Evolutionary conservation across 208 protist genomes (phyloP), one percentile per base, ranked within the genome.

Genomic region (Acanthamoeba rhysodes): DNA sequence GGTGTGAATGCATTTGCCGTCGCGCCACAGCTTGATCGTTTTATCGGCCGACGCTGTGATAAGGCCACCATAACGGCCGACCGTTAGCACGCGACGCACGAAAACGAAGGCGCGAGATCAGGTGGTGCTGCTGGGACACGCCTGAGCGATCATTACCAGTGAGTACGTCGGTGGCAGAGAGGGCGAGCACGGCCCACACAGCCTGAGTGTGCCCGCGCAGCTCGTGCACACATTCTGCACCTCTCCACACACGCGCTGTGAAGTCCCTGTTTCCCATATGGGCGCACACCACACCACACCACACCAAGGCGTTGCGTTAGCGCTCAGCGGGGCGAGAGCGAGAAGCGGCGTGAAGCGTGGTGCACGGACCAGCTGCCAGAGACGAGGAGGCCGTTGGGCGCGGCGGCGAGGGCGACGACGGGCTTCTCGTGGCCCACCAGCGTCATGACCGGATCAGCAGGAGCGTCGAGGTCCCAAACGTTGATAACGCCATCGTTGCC

Each of bases 341-440:
- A 68, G 22, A 55, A 66, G 22, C 4, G 18, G 37, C 4, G 29
- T 14, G 14, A 24, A 7, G 59, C 6, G 34, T 2, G 59, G 22
- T 2, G 27, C 5, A 76, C 91, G 68, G 96, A 96, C 96, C 96
- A 97, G 59, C 85, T 95, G 66, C 96, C 96, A 29, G 96, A 96
- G 16, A 97, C 85, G 10, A 97, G 62, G 14, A 90, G 37, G 37
- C 96, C 96, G 76, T 91, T 94, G 53, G 20, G 20, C 20, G 96
- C 84, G 10, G 34, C n/a, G 16, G 70, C 72, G 20, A 97, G 93
- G 20, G 95, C 62, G 9, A 95, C 96, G 3, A 97, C 78, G 12
- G 91, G 55, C 32, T 95, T 94, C 24, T 76, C 90, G 90, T 97
- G 96, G 59, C 96, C 96, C 18, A 95, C 34, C 37, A 97, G 74